Percentiles rank a stretch among this genome's conserved stretches.
These are phyloP conservation scores for Claviceps africana DNA, from an alignment of 2,329 filamentous ascomycete genomes.

Conservation along the genomic window DNA sequence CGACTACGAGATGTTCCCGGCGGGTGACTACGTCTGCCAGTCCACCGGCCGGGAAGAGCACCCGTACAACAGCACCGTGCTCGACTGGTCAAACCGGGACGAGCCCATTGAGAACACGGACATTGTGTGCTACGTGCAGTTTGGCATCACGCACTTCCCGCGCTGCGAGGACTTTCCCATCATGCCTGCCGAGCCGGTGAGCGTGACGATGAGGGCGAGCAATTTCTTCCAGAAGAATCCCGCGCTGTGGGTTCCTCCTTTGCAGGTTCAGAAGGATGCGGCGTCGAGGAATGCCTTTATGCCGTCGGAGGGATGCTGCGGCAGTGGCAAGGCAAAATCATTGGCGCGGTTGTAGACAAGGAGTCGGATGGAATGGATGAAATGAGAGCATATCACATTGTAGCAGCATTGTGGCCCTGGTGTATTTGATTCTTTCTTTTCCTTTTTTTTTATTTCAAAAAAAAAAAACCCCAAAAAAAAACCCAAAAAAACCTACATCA, in stretches of 20 bases:
- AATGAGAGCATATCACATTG: too few relatives aligned
- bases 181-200: slow-evolving; percentile 47
- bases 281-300: slow-evolving; percentile 10
- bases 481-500: too few relatives aligned
- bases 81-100: slow-evolving; percentile 34
- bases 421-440: too few relatives aligned
- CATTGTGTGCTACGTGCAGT: slow-evolving; percentile 37
- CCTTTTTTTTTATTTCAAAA: too few relatives aligned
- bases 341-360: slow-evolving; percentile 10
- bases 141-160: slow-evolving; percentile 45
- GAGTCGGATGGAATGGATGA: too few relatives aligned
- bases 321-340: slow-evolving; percentile 5
- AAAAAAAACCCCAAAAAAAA: too few relatives aligned
- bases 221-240: slow-evolving; percentile 41
- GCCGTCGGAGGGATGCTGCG: slow-evolving; percentile 4
- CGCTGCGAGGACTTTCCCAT: slow-evolving; percentile 53
- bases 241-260: slow-evolving; percentile 33
- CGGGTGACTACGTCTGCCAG: slow-evolving; percentile 30
- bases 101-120: slow-evolving; percentile 37
- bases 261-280: slow-evolving; percentile 20
- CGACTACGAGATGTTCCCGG: slow-evolving; percentile 28
- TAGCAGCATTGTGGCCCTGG: too few relatives aligned
- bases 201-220: slow-evolving; percentile 33
- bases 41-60: slow-evolving; percentile 24
- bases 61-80: slow-evolving; percentile 14